Evolutionary conservation across 805 yeast species (phyloP), one percentile per base, ranked within the genome.

Genomic region (Schwanniomyces polymorphus): DNA sequence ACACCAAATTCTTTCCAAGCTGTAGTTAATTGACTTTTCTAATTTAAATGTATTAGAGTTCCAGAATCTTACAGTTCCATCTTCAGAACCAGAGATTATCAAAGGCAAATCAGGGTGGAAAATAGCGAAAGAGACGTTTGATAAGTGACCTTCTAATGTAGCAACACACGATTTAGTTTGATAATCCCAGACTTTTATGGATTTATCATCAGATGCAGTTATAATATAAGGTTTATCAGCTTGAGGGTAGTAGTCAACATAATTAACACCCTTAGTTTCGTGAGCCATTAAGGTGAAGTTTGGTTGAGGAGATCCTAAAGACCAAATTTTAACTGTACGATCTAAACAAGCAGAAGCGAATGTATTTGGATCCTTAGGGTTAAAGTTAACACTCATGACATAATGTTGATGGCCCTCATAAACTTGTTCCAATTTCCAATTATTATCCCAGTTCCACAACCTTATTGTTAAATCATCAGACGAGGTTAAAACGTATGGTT

Each of bases 101-200:
- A 92, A 74, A 18, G 99, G 99, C 61, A 94, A 78, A 61, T 92
- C 96, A n/a, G 97, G 97, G 67, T 94, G 99, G 85, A 91, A 94
- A 29, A 91, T 82, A 7, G 99, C 99, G 74, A 91, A 94, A 25
- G 97, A 90, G 38, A 94, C 99, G 65, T 94, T 94, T 39, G 95
- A 81, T 56, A 90, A 76, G 64, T 94, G 99, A 29, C 97, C 99
- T 63, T 87, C 95, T 57, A 94, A 76, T 25, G 96, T 86, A 9
- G 98, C 97, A 42, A 94, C 96, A 64, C 94, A 86, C 6, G 96
- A 83, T 74, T 94, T 94, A 38, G 97, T 90, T 78, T 94, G 99
- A 63, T 94, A 94, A 70, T 91, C 98, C 97, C 97, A 92, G 43
- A 91, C 78, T 60, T 88, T 88, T 54, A 91, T 83, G 2, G 97